A percentile compares a stretch with the other conserved stretches of the same genome.
Conservation (phyloP, 352 stramenopile species). For the Peronospora tabacina region DNA sequence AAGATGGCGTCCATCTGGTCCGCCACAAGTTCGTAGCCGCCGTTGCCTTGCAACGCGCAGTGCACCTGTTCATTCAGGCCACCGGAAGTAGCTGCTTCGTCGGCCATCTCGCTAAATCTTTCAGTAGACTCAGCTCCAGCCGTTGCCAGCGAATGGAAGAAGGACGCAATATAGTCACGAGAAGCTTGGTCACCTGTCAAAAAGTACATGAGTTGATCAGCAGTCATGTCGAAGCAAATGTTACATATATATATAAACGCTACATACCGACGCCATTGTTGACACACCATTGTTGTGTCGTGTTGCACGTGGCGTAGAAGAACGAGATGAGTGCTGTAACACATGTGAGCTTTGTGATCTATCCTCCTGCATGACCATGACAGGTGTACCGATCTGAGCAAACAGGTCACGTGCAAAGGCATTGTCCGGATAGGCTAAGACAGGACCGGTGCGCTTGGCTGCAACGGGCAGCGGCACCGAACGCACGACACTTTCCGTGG, state of each 20-base stretch:
- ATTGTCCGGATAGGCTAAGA: constrained; percentile 73
- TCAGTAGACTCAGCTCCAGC: constrained; percentile 64
- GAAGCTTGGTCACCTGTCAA: constrained; percentile 50
- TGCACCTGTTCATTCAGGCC: constrained; percentile 84
- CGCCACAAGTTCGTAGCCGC: constrained; percentile 71
- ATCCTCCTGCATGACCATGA: constrained; percentile 68
- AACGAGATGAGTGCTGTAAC: constrained; percentile 83
- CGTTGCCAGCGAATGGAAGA: constrained; percentile 76
- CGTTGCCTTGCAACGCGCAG: constrained; percentile 49
- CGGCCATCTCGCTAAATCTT: constrained; percentile 75
- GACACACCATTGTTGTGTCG: constrained; percentile 78
- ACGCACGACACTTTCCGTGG: constrained; percentile 66
- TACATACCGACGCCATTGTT: constrained; percentile 77
- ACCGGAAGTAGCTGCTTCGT: constrained; percentile 71
- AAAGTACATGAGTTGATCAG: not conserved
- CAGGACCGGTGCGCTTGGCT: constrained; percentile 68
- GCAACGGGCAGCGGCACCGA: constrained; percentile 67
- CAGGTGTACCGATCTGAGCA: constrained; percentile 67
- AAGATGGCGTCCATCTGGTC: constrained; percentile 79
- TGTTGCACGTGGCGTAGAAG: constrained; percentile 83
- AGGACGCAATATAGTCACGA: constrained; percentile 73
- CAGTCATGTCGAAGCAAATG: not conserved
- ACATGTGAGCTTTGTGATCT: constrained; percentile 81
- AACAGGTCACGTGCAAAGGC: constrained; percentile 60
- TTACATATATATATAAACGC: not conserved